Conservation (phyloP, 2,329 filamentous ascomycete genomes). For the Fusarium sp. region DNA sequence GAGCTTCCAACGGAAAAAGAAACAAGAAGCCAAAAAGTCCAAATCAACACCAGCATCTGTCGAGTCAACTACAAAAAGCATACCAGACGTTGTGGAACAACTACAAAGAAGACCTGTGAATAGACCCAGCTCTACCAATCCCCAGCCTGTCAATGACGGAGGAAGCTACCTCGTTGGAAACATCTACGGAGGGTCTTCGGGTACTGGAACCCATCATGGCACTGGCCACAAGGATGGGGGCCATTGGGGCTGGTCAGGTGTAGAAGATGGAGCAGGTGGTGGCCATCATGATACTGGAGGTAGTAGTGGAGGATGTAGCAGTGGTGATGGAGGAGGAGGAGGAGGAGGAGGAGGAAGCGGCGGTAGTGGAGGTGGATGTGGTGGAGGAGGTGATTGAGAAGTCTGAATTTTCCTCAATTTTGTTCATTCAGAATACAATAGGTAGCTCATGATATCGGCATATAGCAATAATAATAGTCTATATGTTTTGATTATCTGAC, state of each 20-base stretch:
- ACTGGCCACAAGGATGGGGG: background rate
- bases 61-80: background rate
- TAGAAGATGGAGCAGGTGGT: background rate
- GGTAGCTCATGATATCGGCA: no score
- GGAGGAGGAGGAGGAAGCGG: background rate
- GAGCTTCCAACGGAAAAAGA: background rate
- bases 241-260: constrained; percentile 12
- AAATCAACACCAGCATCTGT: background rate
- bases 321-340: constrained; percentile 5
- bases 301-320: background rate
- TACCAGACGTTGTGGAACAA: background rate
- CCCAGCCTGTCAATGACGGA: background rate
- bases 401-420: background rate
- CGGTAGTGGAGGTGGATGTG: background rate
- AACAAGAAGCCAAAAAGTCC: constrained; percentile 12
- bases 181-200: background rate
- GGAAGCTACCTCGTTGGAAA: background rate
- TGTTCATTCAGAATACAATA: no score
- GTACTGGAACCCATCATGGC: background rate
- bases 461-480: no score
- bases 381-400: background rate
- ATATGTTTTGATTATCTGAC: no score
- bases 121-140: background rate
- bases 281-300: background rate
- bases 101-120: background rate